These are phyloP conservation scores for Clavispora asparagi DNA, from an alignment of 805 yeast species.

Conservation along the genomic window DNA sequence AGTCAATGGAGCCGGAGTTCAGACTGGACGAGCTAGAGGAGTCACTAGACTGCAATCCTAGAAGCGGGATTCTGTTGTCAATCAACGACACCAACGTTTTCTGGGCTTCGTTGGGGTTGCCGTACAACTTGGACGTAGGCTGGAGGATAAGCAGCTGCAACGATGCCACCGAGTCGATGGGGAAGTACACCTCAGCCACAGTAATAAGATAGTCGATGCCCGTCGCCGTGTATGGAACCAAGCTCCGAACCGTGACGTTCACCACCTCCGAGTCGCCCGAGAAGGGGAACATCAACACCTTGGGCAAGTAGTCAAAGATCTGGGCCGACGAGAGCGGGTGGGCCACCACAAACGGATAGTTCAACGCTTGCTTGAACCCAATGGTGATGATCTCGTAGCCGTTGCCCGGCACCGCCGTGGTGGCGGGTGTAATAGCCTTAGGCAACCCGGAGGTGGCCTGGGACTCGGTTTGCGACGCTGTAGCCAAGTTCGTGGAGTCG, in stretches of 20 bases:
- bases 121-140: slow-evolving; percentile 54
- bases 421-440: slow-evolving; percentile 69
- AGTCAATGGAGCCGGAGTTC: slow-evolving; percentile 35
- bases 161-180: slow-evolving; percentile 42
- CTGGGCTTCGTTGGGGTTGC: slow-evolving; percentile 51
- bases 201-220: slow-evolving; percentile 64
- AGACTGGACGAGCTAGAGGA: slow-evolving; percentile 3
- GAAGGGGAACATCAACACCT: slow-evolving; percentile 62
- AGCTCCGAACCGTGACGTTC: slow-evolving; percentile 55
- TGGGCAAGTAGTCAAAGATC: slow-evolving; percentile 80
- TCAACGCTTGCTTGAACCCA: slow-evolving; percentile 75
- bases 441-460: slow-evolving; percentile 54
- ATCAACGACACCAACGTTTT: slow-evolving; percentile 59
- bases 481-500: slow-evolving; percentile 5
- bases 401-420: slow-evolving; percentile 41
- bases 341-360: slow-evolving; percentile 77
- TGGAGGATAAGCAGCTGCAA: slow-evolving; percentile 49
- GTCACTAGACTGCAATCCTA: slow-evolving; percentile 31
- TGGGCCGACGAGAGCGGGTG: slow-evolving; percentile 77
- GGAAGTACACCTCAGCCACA: slow-evolving; percentile 84
- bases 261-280: slow-evolving; percentile 17
- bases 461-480: slow-evolving; percentile 4
- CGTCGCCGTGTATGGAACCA: slow-evolving; percentile 67
- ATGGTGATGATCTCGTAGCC: slow-evolving; percentile 55
- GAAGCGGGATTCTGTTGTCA: slow-evolving; percentile 63